Conservation (phyloP, 2,329 filamentous ascomycete species). For the Fusarium brevicatenulatum region DNA sequence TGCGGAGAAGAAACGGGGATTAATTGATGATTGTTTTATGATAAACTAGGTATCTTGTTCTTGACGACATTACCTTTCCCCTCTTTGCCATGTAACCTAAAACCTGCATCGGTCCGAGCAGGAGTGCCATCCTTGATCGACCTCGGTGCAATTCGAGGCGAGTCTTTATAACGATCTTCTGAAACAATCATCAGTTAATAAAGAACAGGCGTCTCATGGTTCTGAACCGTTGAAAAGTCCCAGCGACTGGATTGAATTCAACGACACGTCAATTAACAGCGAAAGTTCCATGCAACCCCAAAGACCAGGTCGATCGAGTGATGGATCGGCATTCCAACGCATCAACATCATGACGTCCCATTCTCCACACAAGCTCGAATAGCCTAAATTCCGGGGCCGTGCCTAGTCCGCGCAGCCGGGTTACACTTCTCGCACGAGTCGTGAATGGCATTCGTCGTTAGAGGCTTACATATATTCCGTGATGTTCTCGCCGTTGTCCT, state of each 20-base stretch:
- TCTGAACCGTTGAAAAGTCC: background rate
- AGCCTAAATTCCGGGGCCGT: constrained; percentile 17
- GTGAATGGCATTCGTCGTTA: background rate
- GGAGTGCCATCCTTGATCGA: constrained; percentile 21
- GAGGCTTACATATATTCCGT: background rate
- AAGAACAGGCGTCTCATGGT: background rate
- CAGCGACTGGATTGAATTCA: background rate
- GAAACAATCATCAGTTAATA: background rate
- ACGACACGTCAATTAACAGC: background rate
- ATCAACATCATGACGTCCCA: constrained; percentile 12
- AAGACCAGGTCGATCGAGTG: constrained; percentile 9
- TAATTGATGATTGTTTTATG: no score
- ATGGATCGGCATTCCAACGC: constrained; percentile 10
- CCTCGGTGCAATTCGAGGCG: constrained; percentile 9
- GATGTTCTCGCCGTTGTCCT: constrained; percentile 13
- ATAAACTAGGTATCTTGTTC: no score
- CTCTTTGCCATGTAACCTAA: constrained; percentile 10
- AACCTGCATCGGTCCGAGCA: constrained; percentile 17
- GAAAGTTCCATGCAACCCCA: background rate
- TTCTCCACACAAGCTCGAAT: constrained; percentile 17
- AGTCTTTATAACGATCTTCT: background rate
- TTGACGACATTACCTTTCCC: constrained; percentile 24
- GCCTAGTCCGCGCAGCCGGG: background rate
- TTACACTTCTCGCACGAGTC: background rate
- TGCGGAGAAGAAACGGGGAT: background rate